These are phyloP conservation scores for Boehmeria nivea DNA, from an alignment of 306 rosid genomes.

Conservation along the genomic window DNA sequence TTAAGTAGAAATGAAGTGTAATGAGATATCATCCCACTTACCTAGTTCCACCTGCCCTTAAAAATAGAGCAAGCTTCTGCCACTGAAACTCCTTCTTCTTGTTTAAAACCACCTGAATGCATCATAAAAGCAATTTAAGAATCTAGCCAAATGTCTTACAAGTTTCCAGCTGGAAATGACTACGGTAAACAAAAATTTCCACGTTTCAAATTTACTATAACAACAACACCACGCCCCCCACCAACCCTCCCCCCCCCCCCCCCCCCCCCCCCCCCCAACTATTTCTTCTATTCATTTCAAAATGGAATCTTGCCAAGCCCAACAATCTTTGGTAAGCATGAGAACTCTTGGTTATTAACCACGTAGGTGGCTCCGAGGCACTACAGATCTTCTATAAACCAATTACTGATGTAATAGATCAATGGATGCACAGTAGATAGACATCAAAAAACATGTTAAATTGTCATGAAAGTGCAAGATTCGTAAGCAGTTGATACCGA, in stretches of 20 bases:
- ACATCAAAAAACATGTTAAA: neutral
- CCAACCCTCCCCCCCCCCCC: too few relatives aligned
- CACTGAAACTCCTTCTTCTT: slow-evolving; percentile 76
- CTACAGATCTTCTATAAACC: too few relatives aligned
- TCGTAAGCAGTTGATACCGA: slow-evolving; percentile 45
- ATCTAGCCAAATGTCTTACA: slow-evolving; percentile 10
- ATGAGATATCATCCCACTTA: slow-evolving; percentile 31
- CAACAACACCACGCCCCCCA: too few relatives aligned
- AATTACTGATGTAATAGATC: too few relatives aligned
- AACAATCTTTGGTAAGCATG: too few relatives aligned
- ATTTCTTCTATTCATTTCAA: too few relatives aligned
- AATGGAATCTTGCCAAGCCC: too few relatives aligned
- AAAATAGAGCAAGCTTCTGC: slow-evolving; percentile 77
- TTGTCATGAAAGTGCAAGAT: neutral
- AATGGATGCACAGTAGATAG: neutral
- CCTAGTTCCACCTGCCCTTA: slow-evolving; percentile 80
- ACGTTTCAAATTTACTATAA: too few relatives aligned
- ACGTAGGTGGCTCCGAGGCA: too few relatives aligned
- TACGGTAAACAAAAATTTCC: neutral
- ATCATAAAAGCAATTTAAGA: neutral
- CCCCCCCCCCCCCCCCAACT: too few relatives aligned
- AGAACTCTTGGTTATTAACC: too few relatives aligned
- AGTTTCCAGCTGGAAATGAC: neutral
- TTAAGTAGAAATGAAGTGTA: too few relatives aligned
- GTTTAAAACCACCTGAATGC: slow-evolving; percentile 75